Conservation (phyloP, 495 filamentous ascomycete genomes). For the Astrothelium subdiscretum region DNA sequence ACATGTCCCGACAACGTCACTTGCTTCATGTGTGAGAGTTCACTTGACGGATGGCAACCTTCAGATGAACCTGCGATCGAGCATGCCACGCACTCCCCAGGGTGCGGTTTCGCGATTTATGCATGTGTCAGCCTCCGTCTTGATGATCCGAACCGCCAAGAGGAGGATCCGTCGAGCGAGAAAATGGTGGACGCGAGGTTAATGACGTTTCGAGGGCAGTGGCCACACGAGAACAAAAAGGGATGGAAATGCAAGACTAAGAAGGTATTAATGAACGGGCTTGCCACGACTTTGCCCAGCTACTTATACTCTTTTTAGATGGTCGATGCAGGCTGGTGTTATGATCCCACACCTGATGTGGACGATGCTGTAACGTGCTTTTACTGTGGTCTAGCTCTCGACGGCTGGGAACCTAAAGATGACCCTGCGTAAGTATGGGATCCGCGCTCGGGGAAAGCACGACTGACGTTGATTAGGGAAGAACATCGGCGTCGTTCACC, state of each 20-base stretch:
- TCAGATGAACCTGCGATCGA: constrained; percentile 70
- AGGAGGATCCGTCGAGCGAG: constrained; percentile 59
- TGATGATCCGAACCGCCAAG: constrained; percentile 46
- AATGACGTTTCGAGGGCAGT: constrained; percentile 59
- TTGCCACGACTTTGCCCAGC: constrained; percentile 1
- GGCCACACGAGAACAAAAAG: constrained; percentile 81
- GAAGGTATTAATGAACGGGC: constrained; percentile 45
- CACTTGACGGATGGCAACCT: constrained; percentile 80
- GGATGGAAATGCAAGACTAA: constrained; percentile 81
- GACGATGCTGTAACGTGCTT: constrained; percentile 78
- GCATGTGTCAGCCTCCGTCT: constrained; percentile 54
- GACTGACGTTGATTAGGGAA: constrained; percentile 44
- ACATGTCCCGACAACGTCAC: constrained; percentile 73
- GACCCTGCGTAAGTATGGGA: constrained; percentile 58
- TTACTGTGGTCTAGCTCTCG: constrained; percentile 75
- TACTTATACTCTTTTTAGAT: constrained; percentile 44
- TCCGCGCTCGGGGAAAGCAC: constrained; percentile 7
- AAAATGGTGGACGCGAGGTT: constrained; percentile 62
- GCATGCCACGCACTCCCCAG: constrained; percentile 67
- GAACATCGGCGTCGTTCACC: constrained; percentile 74
- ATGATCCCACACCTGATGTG: constrained; percentile 67
- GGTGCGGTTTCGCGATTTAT: constrained; percentile 82
- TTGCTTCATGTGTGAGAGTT: constrained; percentile 73
- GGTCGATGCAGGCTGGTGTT: constrained; percentile 86
- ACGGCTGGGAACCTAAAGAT: constrained; percentile 87